Evolutionary conservation across 2,329 filamentous ascomycete genomes (phyloP), one percentile per base, ranked within the genome.

Genomic region (Pseudocercospora cruenta): DNA sequence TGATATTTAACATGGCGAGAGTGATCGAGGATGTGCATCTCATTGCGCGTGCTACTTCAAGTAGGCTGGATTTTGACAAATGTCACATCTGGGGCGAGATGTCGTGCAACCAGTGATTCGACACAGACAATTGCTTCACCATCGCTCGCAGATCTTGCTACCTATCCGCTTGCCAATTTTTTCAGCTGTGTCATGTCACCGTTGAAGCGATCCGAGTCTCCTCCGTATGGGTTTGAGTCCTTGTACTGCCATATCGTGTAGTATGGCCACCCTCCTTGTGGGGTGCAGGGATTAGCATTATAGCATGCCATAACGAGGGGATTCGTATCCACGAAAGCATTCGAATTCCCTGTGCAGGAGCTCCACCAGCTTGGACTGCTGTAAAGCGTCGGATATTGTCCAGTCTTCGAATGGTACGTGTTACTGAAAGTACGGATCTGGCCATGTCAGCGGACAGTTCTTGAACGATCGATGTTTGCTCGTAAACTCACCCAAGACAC

Each of bases 161-260:
- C 49, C 39, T 60, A 74, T 16, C 72, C 72, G 36, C 62, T 77
- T 36, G 78, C 78, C 64, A 80, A 69, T 57, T 72, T 77, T 75
- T 76, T 73, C 60, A 83, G 72, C 12, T 71, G 62, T 3, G 69
- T 72, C 61, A 75, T 62, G 63, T 71, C 76, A 12, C 85, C 85
- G 71, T 86, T 86, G 69, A 85, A 86, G 7, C 79, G 72, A 68
- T 86, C 83, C 12, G 81, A 83, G 68, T 86, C 83, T 0, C 85
- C 85, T n/a, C 84, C 83, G 72, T 82, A 84, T 12, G 73, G 67
- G 67, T 84, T 85, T 4, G 72, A 73, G 66, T 85, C 81, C 28
- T 78, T 75, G 70, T 85, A 82, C 77, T 86, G 85, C 85, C 85
- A 87, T 70, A 87, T 82, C 8, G 83, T 85, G 72, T 86, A 80